Evolutionary conservation across 495 filamentous ascomycete species (phyloP), one percentile per base, ranked within the genome.

Genomic region (Hypoxylon lenormandii): DNA sequence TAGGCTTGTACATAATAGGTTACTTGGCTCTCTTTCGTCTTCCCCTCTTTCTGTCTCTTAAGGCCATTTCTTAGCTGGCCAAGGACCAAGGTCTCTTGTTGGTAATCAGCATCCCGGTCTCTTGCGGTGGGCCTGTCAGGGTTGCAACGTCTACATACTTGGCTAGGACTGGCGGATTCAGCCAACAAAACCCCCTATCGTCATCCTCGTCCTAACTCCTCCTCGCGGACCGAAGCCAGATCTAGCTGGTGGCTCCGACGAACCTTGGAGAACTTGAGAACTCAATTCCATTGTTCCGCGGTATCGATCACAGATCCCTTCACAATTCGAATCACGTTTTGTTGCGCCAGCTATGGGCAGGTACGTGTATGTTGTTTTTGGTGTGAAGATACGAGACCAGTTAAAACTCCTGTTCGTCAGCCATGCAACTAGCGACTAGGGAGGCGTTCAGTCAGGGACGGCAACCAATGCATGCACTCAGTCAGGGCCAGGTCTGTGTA

Each of bases 401-500:
- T 33, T 33, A 33, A 33, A 28, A n/a, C 40, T 63, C 59, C 64
- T 72, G 64, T 76, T 77, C 74, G 70, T 73, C 60, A 64, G 60
- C 57, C 63, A 64, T 70, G 73, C 63, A 77, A 69, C 54, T 68
- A 58, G 49, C 50, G 74, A 63, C 67, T 69, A 66, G 59, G 59
- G 67, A 53, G 66, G 53, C 64, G 68, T 70, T 70, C 74, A 75
- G 72, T 72, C 69, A 72, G 67, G 71, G 58, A 74, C 75, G 77
- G 79, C 75, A 76, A 66, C 79, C 77, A 79, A 80, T 80, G 79
- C 78, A 80, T 80, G 78, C 76, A 74, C 62, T 77, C 72, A 74
- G 72, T 69, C 77, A 78, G 74, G 76, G 75, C 75, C 74, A 64
- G 70, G 56, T 70, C 60, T 73, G 66, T 69, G 60, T 72, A 62